Conservation (phyloP, 192 early-diverging fungal species). For the Podila horticola region DNA sequence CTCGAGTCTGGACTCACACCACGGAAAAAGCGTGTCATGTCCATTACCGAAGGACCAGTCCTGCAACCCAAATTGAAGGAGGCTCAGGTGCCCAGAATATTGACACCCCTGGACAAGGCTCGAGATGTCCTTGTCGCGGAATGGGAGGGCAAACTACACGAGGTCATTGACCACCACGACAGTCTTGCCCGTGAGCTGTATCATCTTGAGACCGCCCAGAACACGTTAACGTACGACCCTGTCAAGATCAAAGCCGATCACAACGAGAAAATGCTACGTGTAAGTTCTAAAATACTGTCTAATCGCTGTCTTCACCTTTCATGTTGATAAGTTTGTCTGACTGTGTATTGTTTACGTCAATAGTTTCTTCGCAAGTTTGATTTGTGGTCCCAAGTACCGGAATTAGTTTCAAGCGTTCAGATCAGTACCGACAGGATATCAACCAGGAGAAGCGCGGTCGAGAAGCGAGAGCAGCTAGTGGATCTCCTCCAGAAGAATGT, state of each 20-base stretch:
- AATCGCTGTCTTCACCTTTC: background rate
- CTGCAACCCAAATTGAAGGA: background rate
- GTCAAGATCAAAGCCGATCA: slow-evolving; percentile 59
- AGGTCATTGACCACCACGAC: slow-evolving; percentile 64
- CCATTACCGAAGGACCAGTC: background rate
- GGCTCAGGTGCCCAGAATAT: background rate
- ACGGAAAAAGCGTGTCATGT: slow-evolving; percentile 23
- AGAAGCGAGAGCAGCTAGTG: slow-evolving; percentile 57
- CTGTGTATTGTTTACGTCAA: background rate
- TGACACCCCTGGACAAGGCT: slow-evolving; percentile 58
- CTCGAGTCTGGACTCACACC: slow-evolving; percentile 21
- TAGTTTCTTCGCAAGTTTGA: slow-evolving; percentile 47
- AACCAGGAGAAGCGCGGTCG: slow-evolving; percentile 52
- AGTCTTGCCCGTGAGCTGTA: slow-evolving; percentile 65
- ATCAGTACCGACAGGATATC: slow-evolving; percentile 52
- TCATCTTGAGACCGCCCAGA: slow-evolving; percentile 64
- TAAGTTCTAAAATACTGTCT: slow-evolving; percentile 22
- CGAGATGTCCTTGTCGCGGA: slow-evolving; percentile 47
- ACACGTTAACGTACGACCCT: slow-evolving; percentile 63
- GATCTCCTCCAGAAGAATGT: slow-evolving; percentile 58
- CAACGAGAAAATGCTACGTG: slow-evolving; percentile 64
- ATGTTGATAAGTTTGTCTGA: too few relatives aligned
- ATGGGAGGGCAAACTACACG: slow-evolving; percentile 54
- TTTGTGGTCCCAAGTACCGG: slow-evolving; percentile 61
- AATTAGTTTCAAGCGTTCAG: slow-evolving; percentile 55